Percentiles rank a stretch among this genome's conserved stretches.
These are phyloP conservation scores for Candida wancherniae DNA, from an alignment of 805 yeast genomes.

Conservation along the genomic window DNA sequence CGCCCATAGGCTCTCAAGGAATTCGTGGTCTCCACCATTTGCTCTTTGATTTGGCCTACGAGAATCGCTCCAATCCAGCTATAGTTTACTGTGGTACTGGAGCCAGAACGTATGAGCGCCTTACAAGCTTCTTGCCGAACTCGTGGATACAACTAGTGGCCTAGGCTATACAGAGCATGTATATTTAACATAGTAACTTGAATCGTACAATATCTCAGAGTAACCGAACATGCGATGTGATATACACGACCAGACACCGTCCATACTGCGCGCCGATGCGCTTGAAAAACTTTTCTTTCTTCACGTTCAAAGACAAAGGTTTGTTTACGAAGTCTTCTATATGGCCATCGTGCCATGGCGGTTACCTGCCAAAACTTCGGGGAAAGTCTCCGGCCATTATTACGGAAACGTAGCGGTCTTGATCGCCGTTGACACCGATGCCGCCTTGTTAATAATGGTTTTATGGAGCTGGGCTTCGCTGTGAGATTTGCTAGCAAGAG, in stretches of 20 bases:
- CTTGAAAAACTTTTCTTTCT: slow-evolving; percentile 24
- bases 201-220: too few relatives aligned
- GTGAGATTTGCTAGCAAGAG: too few relatives aligned
- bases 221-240: too few relatives aligned
- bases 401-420: slow-evolving; percentile 53
- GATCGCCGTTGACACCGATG: slow-evolving; percentile 6
- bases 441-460: slow-evolving; percentile 1
- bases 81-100: slow-evolving; percentile 41
- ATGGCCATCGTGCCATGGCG: slow-evolving; percentile 21
- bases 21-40: slow-evolving; percentile 36
- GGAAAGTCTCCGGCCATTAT: slow-evolving; percentile 82
- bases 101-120: slow-evolving; percentile 34
- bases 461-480: too few relatives aligned
- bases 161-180: background rate
- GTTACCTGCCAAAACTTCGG: slow-evolving; percentile 53
- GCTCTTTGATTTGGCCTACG: slow-evolving; percentile 35
- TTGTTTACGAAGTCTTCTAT: slow-evolving; percentile 73
- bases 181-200: slow-evolving; percentile 2
- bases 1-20: slow-evolving; percentile 16
- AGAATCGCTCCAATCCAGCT: slow-evolving; percentile 19
- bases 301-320: slow-evolving; percentile 67
- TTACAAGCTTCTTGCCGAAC: slow-evolving; percentile 30
- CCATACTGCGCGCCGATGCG: too few relatives aligned
- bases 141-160: slow-evolving; percentile 24
- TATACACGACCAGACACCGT: too few relatives aligned